Base-by-base conservation (phyloP, 2,329 filamentous ascomycete species). In the Penicillium sp. region DNA sequence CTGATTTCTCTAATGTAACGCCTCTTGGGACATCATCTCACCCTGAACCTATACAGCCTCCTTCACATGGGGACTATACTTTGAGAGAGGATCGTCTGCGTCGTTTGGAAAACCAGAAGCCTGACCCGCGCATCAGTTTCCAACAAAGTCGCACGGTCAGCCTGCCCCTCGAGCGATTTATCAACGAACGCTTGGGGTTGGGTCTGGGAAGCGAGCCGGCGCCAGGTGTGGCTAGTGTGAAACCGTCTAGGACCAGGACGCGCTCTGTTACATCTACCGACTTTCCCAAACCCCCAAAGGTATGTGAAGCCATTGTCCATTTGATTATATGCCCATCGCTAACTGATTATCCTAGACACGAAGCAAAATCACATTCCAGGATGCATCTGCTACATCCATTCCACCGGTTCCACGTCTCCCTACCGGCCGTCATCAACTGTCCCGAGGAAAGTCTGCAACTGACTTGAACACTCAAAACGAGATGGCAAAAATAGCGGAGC, bases 121-220 rank as follows among this genome's bases (percentile, higher is more conserved):
- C 59, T 15, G 66, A 67, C 5, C 61, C 64, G 25, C 59, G 63
- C 23, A 56, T 66, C 4, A 43, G 61, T 1, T 67, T 72, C 23
- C 61, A 68, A n/a, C 69, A 72, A 43, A 70, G 61, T 48, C 65
- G 71, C 27, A 63, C 69, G 0, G 71, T 75, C 10, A 77, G 74
- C 58, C 58, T 76, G 42, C 74, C 74, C 21, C 60, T 77, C 12
- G 70, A 75, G 57, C 71, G 74, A 3, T 77, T 76, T 41, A 76
- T 77, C 47, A 75, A 75, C 43, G 75, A 76, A 45, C 64, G 73
- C 17, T 38, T 71, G 12, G 67, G 73, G n/a, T 47, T 70, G 19
- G 65, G 68, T 27, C 66, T 69, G 50, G 67, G 66, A 23, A 54
- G 58, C 35, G 64, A 65, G 19, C 46, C 56, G 13, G 54, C 43